Evolutionary conservation across 2,329 filamentous ascomycete species (phyloP).

Genomic region (Botrytis sinoallii): DNA sequence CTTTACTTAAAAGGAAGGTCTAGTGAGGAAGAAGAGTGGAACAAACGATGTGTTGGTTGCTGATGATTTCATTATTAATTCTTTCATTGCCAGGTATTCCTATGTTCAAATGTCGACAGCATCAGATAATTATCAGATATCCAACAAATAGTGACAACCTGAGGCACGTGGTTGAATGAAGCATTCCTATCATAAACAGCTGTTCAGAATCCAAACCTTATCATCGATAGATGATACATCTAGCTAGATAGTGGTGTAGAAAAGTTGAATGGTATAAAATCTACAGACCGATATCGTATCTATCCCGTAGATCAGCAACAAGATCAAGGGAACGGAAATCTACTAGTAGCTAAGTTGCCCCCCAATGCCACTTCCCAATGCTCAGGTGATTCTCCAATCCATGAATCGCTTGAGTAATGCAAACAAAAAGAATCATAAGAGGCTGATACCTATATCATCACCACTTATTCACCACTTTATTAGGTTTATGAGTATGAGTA

Average conservation of each 20-base stretch:
- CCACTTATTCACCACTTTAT: background rate
- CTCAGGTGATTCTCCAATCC: background rate
- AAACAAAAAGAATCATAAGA: background rate
- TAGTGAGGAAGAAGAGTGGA: background rate
- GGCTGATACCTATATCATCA: background rate
- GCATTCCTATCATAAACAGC: background rate
- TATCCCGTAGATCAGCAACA: background rate
- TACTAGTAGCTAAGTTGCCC: background rate
- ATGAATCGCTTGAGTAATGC: constrained; percentile 9
- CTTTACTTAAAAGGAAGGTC: background rate
- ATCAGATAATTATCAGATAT: background rate
- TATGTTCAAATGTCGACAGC: background rate
- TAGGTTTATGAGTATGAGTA: background rate
- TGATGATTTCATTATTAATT: background rate
- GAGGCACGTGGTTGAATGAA: background rate
- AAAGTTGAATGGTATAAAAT: background rate
- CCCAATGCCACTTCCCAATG: background rate
- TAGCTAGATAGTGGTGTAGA: background rate
- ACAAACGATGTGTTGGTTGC: background rate
- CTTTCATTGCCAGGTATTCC: background rate
- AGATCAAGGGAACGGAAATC: background rate
- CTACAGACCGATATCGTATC: background rate
- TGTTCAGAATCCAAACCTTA: background rate
- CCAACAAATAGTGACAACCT: background rate
- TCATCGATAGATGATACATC: background rate